Evolutionary conservation across 1,284 basidiomycete species (phyloP).

Genomic region (Stygiomarasmius scandens): DNA sequence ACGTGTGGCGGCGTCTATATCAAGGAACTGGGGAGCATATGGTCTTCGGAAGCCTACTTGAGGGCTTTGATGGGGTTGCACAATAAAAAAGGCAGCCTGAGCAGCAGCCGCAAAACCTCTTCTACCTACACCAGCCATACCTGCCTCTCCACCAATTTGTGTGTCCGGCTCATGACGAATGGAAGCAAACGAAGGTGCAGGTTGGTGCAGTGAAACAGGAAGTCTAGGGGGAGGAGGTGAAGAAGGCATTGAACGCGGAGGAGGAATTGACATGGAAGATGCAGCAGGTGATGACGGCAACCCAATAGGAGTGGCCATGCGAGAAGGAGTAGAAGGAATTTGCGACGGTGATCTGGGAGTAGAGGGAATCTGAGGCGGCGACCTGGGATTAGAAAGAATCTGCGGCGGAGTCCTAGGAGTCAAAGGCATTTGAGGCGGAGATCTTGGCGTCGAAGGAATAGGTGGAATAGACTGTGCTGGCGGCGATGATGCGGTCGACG

Average conservation of each 20-base stretch:
- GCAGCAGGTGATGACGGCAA: no score
- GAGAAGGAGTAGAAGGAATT: background rate
- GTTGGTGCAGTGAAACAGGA: background rate
- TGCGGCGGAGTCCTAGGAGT: background rate
- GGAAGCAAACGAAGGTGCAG: conserved; percentile 5
- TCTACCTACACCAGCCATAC: conserved; percentile 89
- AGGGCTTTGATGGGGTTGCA: conserved; percentile 21
- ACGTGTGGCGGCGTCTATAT: conserved; percentile 47
- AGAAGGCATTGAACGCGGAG: background rate
- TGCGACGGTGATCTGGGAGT: background rate
- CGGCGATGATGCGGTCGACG: background rate
- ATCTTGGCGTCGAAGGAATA: background rate
- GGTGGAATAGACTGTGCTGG: background rate
- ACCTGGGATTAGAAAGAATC: background rate
- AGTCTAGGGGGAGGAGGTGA: background rate
- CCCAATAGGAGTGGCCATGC: background rate
- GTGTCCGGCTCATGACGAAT: conserved; percentile 56
- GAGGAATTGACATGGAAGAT: background rate
- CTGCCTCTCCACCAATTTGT: conserved; percentile 76
- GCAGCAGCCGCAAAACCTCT: conserved; percentile 84
- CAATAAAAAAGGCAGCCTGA: conserved; percentile 63
- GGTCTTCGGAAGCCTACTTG: conserved; percentile 27
- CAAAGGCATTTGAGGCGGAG: background rate
- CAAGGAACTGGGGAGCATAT: conserved; percentile 54
- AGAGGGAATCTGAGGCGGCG: background rate